Evolutionary conservation across 768 basidiomycete species (phyloP).

Genomic region (Tylopilus rubrobrunneus): DNA sequence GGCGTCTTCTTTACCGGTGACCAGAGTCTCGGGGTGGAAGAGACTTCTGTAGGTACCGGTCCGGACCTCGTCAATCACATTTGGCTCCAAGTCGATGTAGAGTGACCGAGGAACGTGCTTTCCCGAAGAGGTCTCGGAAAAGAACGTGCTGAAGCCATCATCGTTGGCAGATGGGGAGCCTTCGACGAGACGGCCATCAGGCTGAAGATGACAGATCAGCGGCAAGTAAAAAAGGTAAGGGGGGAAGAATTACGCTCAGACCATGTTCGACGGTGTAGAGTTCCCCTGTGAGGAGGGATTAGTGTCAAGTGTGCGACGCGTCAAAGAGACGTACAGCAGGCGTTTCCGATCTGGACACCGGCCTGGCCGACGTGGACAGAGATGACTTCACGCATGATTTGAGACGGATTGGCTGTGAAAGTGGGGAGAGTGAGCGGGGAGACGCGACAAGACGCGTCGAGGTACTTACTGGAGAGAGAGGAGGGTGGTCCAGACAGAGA

Average conservation of each 20-base stretch:
- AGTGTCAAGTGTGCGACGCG: conserved; percentile 16
- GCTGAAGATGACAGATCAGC: conserved; percentile 47
- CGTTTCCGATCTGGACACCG: conserved; percentile 96
- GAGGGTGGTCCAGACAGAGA: conserved; percentile 22
- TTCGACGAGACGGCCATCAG: conserved; percentile 88
- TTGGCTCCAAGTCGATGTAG: conserved; percentile 96
- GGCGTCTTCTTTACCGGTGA: conserved; percentile 98
- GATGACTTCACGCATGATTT: conserved; percentile 91
- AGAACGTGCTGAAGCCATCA: conserved; percentile 98
- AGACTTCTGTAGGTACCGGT: conserved; percentile 93
- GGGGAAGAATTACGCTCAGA: conserved; percentile 62
- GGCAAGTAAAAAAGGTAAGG: conserved; percentile 1
- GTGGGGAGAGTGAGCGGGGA: neutral
- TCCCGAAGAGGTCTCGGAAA: conserved; percentile 94
- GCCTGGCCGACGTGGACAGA: conserved; percentile 99
- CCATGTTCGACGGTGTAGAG: conserved; percentile 99
- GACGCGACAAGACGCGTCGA: conserved; percentile 30
- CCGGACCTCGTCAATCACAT: conserved; percentile 96
- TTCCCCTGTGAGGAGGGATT: conserved; percentile 65
- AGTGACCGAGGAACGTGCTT: conserved; percentile 97
- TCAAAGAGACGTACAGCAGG: conserved; percentile 77
- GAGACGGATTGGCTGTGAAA: conserved; percentile 8
- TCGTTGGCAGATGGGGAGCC: conserved; percentile 71
- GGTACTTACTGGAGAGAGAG: conserved; percentile 27
- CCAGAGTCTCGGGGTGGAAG: conserved; percentile 98